Percentiles rank a stretch among this genome's conserved stretches.
phyloP scores from a whole-genome alignment of 257 asterid species.

The Primulina tabacum region DNA sequence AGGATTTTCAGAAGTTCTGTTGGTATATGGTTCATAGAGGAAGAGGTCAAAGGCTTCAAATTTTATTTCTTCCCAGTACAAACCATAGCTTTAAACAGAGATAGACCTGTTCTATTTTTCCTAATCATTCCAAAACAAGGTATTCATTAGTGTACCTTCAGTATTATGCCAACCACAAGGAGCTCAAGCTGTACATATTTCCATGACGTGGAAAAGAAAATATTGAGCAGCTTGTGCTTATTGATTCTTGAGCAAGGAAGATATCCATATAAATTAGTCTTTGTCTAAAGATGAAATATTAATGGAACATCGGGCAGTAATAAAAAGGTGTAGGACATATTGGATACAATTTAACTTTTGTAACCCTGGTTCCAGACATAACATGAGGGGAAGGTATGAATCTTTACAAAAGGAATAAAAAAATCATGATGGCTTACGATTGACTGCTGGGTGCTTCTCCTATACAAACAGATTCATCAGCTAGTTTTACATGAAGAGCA shows the following conservation, averaged over 20 bases:
- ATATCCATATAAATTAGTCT: neutral
- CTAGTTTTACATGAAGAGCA: slow-evolving; percentile 95
- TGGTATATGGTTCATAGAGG: neutral
- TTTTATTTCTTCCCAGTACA: neutral
- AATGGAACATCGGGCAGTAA: neutral
- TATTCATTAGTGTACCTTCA: neutral
- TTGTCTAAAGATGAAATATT: neutral
- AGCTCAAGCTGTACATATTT: neutral
- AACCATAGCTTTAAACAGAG: too few species aligned
- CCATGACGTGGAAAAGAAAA: neutral
- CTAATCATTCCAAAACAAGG: neutral
- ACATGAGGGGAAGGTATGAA: neutral
- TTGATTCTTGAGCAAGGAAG: neutral
- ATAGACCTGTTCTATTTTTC: neutral
- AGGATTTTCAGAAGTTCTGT: neutral
- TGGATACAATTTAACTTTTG: neutral
- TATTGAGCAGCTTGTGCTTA: neutral
- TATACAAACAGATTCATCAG: slow-evolving; percentile 97
- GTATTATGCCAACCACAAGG: neutral
- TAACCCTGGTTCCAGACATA: too few species aligned
- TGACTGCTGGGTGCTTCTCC: slow-evolving; percentile 99
- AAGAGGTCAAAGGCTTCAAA: neutral
- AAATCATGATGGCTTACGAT: slow-evolving; percentile 61
- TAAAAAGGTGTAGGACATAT: neutral
- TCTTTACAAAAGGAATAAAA: neutral